Base-by-base conservation (phyloP, 495 filamentous ascomycete species). In the Gamarada debralockiae region DNA sequence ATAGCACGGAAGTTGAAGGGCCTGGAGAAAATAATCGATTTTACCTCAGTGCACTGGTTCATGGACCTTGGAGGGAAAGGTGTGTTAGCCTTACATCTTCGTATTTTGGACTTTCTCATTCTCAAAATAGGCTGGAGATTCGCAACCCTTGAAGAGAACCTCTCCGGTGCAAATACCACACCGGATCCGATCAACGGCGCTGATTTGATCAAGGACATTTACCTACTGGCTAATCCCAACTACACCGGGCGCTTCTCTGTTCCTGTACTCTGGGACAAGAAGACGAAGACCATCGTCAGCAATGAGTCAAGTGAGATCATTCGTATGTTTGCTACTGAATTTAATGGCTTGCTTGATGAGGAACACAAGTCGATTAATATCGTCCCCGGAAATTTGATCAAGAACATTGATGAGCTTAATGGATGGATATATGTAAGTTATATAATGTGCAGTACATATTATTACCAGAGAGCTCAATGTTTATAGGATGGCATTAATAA, bases 221-320 rank as follows among this genome's bases (percentile, higher is more conserved):
- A 95, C 66, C 78, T 83, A 53, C 72, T 76, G 25, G 80, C 80
- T 7, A 73, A 90, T 53, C 77, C 81, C 0, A 66, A 76, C 17
- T 93, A 91, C 58, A 67, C 74, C 21, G 87, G 84, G 1, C 73
- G 86, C 21, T 92, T 81, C 63, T 92, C 89, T 0, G 87, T 95
- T 2, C 90, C 90, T 0, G 74, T 81, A 20, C 72, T 93, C 13
- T 93, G 84, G 75, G 89, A 95, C 63, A 89, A 76, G 65, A 81
- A 85, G 67, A 67, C 65, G 49, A 71, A 48, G 33, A 55, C 41
- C 3, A 44, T 55, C 7, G 51, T 59, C 12, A 54, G 31, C 33
- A 54, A 59, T 31, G 74, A 82, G 53, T 82, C 76, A 8, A 79
- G 78, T 50, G 90, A 93, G 72, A 88, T 95, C 52, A 80, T 93